Evolutionary conservation across 371 early-diverging fungal species (phyloP).

Genomic region (Capniomyces stellatus): DNA sequence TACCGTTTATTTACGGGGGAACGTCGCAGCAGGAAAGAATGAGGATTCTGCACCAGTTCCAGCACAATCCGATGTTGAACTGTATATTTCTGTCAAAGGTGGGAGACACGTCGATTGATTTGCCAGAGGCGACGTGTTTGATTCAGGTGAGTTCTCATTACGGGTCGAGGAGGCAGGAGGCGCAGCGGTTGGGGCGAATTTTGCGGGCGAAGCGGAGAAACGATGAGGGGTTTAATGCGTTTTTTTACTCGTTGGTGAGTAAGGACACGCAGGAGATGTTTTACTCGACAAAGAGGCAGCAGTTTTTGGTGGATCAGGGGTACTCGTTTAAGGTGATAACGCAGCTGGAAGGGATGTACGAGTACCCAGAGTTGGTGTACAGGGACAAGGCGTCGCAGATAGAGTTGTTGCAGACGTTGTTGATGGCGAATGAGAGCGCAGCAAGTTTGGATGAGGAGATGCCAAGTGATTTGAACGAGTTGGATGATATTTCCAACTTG

Average conservation of each 20-base stretch:
- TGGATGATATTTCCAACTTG: constrained; percentile 17
- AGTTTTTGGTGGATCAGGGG: constrained; percentile 99
- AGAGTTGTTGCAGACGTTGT: constrained; percentile 73
- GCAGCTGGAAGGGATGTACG: constrained; percentile 60
- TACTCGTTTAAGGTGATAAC: constrained; percentile 97
- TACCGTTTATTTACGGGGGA: constrained; percentile 95
- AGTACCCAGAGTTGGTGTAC: constrained; percentile 49
- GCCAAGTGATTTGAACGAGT: constrained; percentile 24
- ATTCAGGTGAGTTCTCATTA: constrained; percentile 99
- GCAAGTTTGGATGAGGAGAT: constrained; percentile 38
- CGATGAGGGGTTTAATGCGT: constrained; percentile 93
- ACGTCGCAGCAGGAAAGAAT: constrained; percentile 93
- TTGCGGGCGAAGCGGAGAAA: constrained; percentile 94
- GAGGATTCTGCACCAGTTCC: constrained; percentile 89
- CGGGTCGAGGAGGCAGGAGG: constrained; percentile 98
- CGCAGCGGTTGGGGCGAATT: constrained; percentile 96
- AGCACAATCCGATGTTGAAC: constrained; percentile 80
- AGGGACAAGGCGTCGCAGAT: constrained; percentile 62
- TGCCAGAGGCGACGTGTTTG: constrained; percentile 98
- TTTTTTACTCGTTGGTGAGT: constrained; percentile 95
- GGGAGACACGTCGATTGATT: constrained; percentile 99
- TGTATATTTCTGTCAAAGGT: constrained; percentile 98
- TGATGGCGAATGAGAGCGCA: constrained; percentile 56
- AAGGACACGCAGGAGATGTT: constrained; percentile 99
- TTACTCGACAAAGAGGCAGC: constrained; percentile 95